Evolutionary conservation across 495 filamentous ascomycete species (phyloP).

Genomic region (Penicillium cataractarum): DNA sequence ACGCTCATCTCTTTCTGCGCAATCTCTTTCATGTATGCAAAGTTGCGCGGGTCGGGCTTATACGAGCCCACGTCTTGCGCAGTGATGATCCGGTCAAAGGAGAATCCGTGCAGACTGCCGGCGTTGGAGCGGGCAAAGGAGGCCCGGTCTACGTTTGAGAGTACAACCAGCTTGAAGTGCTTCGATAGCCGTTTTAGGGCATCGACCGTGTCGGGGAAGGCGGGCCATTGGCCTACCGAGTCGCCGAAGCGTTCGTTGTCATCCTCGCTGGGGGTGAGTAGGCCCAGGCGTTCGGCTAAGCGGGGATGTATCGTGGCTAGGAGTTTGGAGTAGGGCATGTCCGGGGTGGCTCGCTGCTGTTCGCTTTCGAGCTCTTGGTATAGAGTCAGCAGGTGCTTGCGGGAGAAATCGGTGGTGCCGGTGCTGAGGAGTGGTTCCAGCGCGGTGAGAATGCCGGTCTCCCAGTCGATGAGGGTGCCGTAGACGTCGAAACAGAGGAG

Average conservation of each 20-base stretch:
- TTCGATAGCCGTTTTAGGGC: constrained; percentile 58
- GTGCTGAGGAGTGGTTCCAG: constrained; percentile 48
- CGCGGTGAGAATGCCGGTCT: constrained; percentile 48
- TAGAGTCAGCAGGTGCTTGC: constrained; percentile 39
- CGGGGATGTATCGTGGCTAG: constrained; percentile 52
- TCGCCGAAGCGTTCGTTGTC: constrained; percentile 50
- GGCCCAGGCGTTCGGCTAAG: constrained; percentile 47
- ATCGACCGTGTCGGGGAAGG: constrained; percentile 66
- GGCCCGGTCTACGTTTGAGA: constrained; percentile 71
- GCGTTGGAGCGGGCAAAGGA: constrained; percentile 60
- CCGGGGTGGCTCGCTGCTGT: constrained; percentile 54
- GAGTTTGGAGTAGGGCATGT: constrained; percentile 60
- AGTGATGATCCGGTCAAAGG: constrained; percentile 72
- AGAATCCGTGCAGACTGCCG: constrained; percentile 49
- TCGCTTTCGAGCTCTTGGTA: constrained; percentile 47
- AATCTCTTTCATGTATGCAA: constrained; percentile 62
- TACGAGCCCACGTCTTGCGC: constrained; percentile 77
- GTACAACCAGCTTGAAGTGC: constrained; percentile 68
- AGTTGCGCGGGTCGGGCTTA: constrained; percentile 71
- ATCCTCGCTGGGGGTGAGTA: constrained; percentile 36
- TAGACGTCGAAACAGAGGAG: constrained; percentile 79
- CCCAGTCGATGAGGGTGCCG: constrained; percentile 82
- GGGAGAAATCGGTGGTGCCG: constrained; percentile 45
- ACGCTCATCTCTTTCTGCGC: constrained; percentile 59
- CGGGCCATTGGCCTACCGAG: constrained; percentile 61